Base-by-base conservation (phyloP, 78 protist genomes). In the Anaeramoeba flamelloides region DNA sequence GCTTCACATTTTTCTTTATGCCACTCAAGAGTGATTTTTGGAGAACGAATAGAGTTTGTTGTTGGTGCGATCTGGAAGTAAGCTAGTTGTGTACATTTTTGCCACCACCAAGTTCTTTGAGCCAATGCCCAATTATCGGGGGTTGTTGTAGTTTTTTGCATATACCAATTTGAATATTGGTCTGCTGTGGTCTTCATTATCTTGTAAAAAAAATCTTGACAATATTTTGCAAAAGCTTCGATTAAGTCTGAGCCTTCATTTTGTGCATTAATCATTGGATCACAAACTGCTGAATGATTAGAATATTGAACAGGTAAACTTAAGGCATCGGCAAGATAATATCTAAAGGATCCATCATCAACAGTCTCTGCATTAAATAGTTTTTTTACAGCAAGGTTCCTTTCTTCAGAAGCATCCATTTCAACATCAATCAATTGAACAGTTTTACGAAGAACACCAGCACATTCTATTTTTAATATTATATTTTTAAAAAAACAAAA, bases 51-150 rank as follows among this genome's bases (percentile, higher is more conserved):
- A 34, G 75, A 2, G 22, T 1, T 1, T 41, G 34, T 83, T 3
- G 37, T 37, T 34, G 84, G 41, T 34, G 36, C 36, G 36, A 78
- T 83, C 8, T 82, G 84, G 82, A 86, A 87, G 39, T 86, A 87
- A 36, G 81, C 88, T 41, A 85, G 81, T 3, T 84, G 84, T 1
- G 33, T 69, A 76, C 90, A 87, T 17, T 81, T 87, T 36, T 87
- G 85, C 75, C 17, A 87, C 2, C 40, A 53, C 90, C 90, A 87
- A 2, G 31, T 3, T 4, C 78, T 36, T 40, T 38, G n/a, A 22
- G 33, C 38, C 85, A 2, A 26, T 79, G n/a, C n/a, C n/a, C n/a
- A n/a, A n/a, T n/a, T n/a, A n/a, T n/a, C n/a, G n/a, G n/a, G n/a
- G n/a, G n/a, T n/a, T n/a, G n/a, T n/a, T n/a, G n/a, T n/a, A n/a